Base-by-base conservation (phyloP, 192 early-diverging fungal species). In the Phycomyces nitens region DNA sequence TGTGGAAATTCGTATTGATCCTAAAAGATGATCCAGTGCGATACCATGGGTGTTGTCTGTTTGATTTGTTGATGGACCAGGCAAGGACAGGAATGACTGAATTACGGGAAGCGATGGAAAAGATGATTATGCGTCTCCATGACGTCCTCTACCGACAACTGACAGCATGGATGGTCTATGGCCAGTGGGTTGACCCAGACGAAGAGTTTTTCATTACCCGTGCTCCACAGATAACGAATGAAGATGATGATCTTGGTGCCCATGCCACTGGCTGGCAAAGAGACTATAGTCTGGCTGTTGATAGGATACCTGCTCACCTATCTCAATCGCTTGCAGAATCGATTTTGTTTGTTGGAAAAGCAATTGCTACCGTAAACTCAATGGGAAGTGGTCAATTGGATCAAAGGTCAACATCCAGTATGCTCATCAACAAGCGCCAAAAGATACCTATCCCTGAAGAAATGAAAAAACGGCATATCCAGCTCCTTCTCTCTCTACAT, bases 291-390 rank as follows among this genome's bases (percentile, higher is more conserved):
- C 44, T 90, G 1, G 77, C 79, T 5, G 58, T 76, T 5, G 47
- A 57, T 5, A 64, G 78, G 44, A 59, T 85, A 6, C 87, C 88
- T 20, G 41, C 47, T 5, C 78, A 85, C 65, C 76, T 91, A 47
- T 79, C 85, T 18, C 39, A 34, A 0, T 34, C 57, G 0, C 41
- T 87, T n/a, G 86, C 82, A 2, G 66, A 87, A 29, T 80, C 77
- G 16, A 81, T 91, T 62, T 66, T 89, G 16, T 91, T 88, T 73
- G 76, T 87, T 34, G 89, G 89, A 3, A 87, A 85, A 67, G 81
- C 86, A 0, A 75, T 88, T 24, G 75, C 78, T 0, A 88, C 82
- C 7, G 81, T 84, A 8, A 62, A 53, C 16, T 51, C 55, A 18
- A 56, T 47, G 41, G 27, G 21, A 5, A 43, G 44, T 38, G 24